Percentiles rank a stretch among this genome's conserved stretches.
phyloP scores from a whole-genome alignment of 2,329 filamentous ascomycete species.

The Neodidymelliopsis sp. region DNA sequence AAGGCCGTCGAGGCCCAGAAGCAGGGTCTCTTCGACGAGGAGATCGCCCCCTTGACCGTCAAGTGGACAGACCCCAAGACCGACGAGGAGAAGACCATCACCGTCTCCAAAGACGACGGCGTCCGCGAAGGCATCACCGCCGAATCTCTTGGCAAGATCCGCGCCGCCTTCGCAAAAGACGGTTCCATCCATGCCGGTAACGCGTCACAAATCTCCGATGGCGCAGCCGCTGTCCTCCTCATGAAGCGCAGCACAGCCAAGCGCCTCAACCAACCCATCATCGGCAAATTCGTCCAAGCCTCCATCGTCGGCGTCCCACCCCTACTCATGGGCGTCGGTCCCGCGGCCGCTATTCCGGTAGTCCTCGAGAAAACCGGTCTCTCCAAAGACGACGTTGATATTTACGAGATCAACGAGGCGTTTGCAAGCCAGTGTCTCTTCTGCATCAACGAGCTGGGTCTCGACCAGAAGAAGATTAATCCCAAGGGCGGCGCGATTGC shows the following conservation, averaged over 20 bases:
- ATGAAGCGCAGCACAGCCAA: conserved; percentile 95
- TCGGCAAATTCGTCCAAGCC: conserved; percentile 90
- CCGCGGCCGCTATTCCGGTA: conserved; percentile 94
- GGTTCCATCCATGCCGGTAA: conserved; percentile 96
- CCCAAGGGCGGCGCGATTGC: conserved; percentile 97
- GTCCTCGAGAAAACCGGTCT: conserved; percentile 89
- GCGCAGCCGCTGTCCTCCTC: conserved; percentile 90
- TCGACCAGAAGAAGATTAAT: conserved; percentile 89
- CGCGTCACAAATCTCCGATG: conserved; percentile 91
- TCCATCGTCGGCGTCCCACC: conserved; percentile 89
- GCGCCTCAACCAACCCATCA: conserved; percentile 82
- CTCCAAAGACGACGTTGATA: conserved; percentile 84
- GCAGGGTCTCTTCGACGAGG: conserved; percentile 88
- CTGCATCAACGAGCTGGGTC: conserved; percentile 86
- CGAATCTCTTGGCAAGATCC: conserved; percentile 90
- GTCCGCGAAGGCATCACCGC: conserved; percentile 83
- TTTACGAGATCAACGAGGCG: conserved; percentile 99
- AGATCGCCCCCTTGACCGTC: conserved; percentile 86
- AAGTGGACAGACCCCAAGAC: conserved; percentile 92
- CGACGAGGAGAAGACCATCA: conserved; percentile 82
- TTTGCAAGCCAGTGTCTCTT: conserved; percentile 95
- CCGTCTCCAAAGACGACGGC: conserved; percentile 86
- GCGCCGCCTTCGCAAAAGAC: conserved; percentile 86
- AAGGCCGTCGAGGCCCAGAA: conserved; percentile 88
- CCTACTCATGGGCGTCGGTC: conserved; percentile 93